Conservation (phyloP, 2,329 filamentous ascomycete species). For the Fusarium kyushuense region DNA sequence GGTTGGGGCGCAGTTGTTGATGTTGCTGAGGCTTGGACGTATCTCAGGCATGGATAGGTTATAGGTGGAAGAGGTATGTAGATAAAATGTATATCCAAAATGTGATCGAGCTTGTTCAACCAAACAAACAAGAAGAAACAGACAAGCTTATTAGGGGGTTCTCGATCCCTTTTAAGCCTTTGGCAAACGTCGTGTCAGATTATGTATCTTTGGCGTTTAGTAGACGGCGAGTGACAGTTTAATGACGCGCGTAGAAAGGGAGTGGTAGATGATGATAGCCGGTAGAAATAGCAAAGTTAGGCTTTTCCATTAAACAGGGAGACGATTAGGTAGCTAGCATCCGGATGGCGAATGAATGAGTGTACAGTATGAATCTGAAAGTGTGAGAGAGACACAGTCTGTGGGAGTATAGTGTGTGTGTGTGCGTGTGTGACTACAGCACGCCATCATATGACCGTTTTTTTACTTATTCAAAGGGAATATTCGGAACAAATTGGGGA, state of each 20-base stretch:
- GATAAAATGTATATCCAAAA: conserved; percentile 4
- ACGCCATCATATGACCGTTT: conserved; percentile 39
- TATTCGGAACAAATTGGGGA: conserved; percentile 32
- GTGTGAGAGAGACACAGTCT: conserved; percentile 13
- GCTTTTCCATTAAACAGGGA: conserved; percentile 11
- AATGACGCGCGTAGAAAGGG: conserved; percentile 34
- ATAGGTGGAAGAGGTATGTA: neutral
- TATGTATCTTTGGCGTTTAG: conserved; percentile 18
- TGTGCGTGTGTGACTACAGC: conserved; percentile 32
- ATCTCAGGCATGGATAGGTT: conserved; percentile 29
- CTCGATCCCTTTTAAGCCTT: conserved; percentile 34
- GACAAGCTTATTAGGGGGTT: conserved; percentile 15
- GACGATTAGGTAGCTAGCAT: conserved; percentile 1
- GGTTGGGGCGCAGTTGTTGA: conserved; percentile 34
- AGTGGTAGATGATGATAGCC: conserved; percentile 8
- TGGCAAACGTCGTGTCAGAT: conserved; percentile 26
- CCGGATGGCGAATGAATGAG: neutral
- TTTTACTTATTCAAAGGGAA: conserved; percentile 29
- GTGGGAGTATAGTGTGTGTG: conserved; percentile 2
- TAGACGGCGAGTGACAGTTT: conserved; percentile 32
- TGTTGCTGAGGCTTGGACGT: conserved; percentile 39
- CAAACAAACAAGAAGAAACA: conserved; percentile 24
- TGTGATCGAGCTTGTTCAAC: conserved; percentile 32
- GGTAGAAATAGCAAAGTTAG: conserved; percentile 18
- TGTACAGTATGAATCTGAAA: conserved; percentile 8